Evolutionary conservation across 2,329 filamentous ascomycete species (phyloP).

Genomic region (Sarocladium strictum): DNA sequence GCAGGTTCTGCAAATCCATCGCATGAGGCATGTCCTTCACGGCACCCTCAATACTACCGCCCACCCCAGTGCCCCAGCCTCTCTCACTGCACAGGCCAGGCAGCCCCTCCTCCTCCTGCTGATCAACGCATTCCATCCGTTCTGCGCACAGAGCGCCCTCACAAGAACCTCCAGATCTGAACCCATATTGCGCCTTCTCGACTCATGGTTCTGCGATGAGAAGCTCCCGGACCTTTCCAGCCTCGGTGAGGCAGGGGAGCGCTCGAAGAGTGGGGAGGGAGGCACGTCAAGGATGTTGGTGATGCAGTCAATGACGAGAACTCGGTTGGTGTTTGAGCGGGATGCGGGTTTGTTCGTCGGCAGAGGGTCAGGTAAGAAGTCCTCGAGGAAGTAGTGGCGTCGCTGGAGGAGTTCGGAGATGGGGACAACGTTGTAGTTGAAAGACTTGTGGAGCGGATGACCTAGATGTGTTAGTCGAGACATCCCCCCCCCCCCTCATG

Average conservation of each 20-base stretch:
- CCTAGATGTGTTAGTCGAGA: slow-evolving; percentile 30
- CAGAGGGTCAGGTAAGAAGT: slow-evolving; percentile 34
- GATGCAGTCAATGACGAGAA: slow-evolving; percentile 60
- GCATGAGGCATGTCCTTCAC: too few species aligned
- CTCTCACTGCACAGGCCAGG: slow-evolving; percentile 66
- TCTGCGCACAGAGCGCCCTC: slow-evolving; percentile 66
- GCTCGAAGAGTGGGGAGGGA: slow-evolving; percentile 38
- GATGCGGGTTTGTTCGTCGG: slow-evolving; percentile 2
- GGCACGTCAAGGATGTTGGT: slow-evolving; percentile 44
- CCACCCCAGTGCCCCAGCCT: slow-evolving; percentile 66
- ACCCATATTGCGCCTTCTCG: slow-evolving; percentile 50
- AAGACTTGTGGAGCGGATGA: slow-evolving; percentile 59
- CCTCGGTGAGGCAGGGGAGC: slow-evolving; percentile 21
- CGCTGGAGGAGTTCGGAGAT: slow-evolving; percentile 49
- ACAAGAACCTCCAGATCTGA: slow-evolving; percentile 66
- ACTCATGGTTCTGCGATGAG: slow-evolving; percentile 47
- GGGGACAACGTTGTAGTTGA: slow-evolving; percentile 54
- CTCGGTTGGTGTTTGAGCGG: slow-evolving; percentile 24
- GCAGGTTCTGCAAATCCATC: too few species aligned
- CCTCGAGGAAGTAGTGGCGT: slow-evolving; percentile 37
- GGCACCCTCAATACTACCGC: slow-evolving; percentile 56
- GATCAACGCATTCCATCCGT: slow-evolving; percentile 68
- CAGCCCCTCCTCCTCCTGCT: slow-evolving; percentile 63
- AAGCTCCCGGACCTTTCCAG: slow-evolving; percentile 30
- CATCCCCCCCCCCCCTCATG: neutral